phyloP scores from a whole-genome alignment of 768 basidiomycete species.

The Basidioascus undulatus region DNA sequence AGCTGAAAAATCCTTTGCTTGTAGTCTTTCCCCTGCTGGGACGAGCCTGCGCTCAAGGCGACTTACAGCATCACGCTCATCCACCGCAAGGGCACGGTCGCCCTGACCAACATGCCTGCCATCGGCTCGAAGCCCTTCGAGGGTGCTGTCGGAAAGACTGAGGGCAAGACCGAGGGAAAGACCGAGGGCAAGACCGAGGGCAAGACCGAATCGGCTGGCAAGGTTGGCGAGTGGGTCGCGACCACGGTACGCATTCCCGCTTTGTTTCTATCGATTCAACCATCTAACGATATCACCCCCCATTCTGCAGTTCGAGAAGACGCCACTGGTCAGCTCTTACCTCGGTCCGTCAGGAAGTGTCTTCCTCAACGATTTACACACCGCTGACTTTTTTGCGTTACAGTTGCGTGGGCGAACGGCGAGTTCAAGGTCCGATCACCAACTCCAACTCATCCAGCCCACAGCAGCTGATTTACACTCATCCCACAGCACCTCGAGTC shows the following conservation, averaged over 20 bases:
- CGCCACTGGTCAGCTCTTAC: conserved; percentile 39
- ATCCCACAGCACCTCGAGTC: conserved; percentile 34
- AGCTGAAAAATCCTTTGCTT: not conserved
- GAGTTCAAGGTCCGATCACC: conserved; percentile 38
- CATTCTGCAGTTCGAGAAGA: conserved; percentile 53
- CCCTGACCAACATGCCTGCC: conserved; percentile 68
- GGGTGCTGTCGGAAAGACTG: conserved; percentile 1
- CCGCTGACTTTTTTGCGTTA: too few relatives aligned
- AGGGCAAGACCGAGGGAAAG: conserved; percentile 12
- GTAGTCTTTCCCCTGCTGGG: conserved; percentile 63
- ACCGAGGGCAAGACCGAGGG: conserved; percentile 18
- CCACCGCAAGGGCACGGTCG: conserved; percentile 43
- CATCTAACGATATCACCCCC: too few relatives aligned
- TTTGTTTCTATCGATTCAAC: conserved; percentile 20
- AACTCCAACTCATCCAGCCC: not conserved
- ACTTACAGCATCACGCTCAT: conserved; percentile 27
- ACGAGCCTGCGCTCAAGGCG: conserved; percentile 75
- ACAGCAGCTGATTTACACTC: too few relatives aligned
- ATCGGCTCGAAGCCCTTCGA: conserved; percentile 30
- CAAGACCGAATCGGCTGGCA: too few relatives aligned
- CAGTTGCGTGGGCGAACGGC: conserved; percentile 23
- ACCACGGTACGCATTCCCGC: not conserved
- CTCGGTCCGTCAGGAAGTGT: not conserved
- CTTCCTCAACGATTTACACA: too few relatives aligned
- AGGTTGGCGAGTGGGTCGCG: conserved; percentile 14